Evolutionary conservation across 495 filamentous ascomycete species (phyloP).

Genomic region (Trichoderma parareesei): DNA sequence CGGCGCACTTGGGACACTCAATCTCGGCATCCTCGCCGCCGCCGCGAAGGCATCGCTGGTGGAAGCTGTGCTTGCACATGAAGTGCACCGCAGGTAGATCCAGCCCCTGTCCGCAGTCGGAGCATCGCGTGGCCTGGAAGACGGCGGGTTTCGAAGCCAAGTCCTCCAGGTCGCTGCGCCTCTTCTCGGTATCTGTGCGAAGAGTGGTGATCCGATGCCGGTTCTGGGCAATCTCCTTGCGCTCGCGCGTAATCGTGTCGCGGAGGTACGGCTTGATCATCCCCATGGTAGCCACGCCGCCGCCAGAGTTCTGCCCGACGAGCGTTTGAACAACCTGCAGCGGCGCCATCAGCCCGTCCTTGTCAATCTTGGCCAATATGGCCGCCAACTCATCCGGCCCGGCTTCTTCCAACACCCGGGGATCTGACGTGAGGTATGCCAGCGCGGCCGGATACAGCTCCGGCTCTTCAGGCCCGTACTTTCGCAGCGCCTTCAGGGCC

Average conservation of each 20-base stretch:
- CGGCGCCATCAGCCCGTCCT: conserved; percentile 88
- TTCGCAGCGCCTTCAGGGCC: conserved; percentile 77
- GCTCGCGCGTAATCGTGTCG: conserved; percentile 79
- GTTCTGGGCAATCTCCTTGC: conserved; percentile 76
- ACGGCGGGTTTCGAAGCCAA: conserved; percentile 70
- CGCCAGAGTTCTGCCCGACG: conserved; percentile 51
- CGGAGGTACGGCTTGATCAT: conserved; percentile 90
- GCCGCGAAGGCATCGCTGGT: conserved; percentile 68
- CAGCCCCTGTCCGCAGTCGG: conserved; percentile 62
- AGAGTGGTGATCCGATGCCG: conserved; percentile 76
- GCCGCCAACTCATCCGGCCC: conserved; percentile 71
- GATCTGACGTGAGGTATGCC: conserved; percentile 84
- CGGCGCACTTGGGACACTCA: conserved; percentile 79
- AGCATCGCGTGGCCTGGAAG: conserved; percentile 86
- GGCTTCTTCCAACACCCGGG: conserved; percentile 74
- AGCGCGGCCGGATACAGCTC: conserved; percentile 89
- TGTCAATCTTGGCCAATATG: conserved; percentile 79
- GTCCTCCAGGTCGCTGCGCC: conserved; percentile 67
- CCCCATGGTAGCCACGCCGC: conserved; percentile 80
- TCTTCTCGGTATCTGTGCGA: conserved; percentile 72
- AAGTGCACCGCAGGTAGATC: conserved; percentile 91
- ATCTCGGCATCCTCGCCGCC: conserved; percentile 48
- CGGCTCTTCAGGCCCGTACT: conserved; percentile 88
- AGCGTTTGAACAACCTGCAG: conserved; percentile 94
- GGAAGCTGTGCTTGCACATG: conserved; percentile 92